Conservation (phyloP, 2,329 filamentous ascomycete genomes). For the Metarhizium guizhouense region DNA sequence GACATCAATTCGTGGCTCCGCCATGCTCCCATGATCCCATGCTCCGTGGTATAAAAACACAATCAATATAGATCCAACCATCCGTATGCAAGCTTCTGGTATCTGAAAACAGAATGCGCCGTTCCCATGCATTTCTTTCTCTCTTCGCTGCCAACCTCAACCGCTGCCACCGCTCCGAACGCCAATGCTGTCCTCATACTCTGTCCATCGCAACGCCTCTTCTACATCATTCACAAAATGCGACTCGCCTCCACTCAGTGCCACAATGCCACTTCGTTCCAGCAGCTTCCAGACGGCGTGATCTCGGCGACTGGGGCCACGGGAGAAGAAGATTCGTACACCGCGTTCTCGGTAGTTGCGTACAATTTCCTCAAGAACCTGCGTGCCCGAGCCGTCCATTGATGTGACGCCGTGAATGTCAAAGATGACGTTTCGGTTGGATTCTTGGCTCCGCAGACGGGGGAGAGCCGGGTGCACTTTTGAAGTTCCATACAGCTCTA, state of each 20-base stretch:
- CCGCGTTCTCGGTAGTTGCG: conserved; percentile 66
- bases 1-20: neutral
- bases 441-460: conserved; percentile 63
- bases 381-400: conserved; percentile 85
- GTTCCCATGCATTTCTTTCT: neutral
- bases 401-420: conserved; percentile 96
- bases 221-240: conserved; percentile 80
- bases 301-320: conserved; percentile 37
- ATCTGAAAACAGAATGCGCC: neutral
- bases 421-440: conserved; percentile 89
- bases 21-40: neutral
- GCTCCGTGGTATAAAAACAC: neutral
- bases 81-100: neutral
- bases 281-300: conserved; percentile 64
- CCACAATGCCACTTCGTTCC: conserved; percentile 73
- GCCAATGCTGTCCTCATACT: conserved; percentile 51
- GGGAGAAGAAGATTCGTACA: conserved; percentile 67
- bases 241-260: conserved; percentile 64
- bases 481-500: conserved; percentile 86
- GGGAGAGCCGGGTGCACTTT: conserved; percentile 82
- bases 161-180: conserved; percentile 12
- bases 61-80: neutral
- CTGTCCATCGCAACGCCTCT: conserved; percentile 73
- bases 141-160: neutral
- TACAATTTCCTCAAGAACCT: conserved; percentile 88